Evolutionary conservation across 805 yeast genomes (phyloP).

Genomic region (Diddensiella santjacobensis): DNA sequence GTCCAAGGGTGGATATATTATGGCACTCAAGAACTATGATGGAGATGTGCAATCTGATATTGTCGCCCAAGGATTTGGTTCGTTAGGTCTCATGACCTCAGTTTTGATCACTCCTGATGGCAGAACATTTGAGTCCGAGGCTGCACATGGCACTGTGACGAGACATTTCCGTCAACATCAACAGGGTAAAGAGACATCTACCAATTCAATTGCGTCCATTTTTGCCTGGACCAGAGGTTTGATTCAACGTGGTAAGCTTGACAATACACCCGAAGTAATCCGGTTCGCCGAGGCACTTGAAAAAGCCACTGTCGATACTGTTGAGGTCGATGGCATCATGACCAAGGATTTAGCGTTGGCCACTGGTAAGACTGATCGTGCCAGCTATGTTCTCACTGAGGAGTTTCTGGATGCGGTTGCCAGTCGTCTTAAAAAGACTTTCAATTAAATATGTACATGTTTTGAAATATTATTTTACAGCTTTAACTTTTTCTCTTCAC

Average conservation of each 20-base stretch:
- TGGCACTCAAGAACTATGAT: slow-evolving; percentile 96
- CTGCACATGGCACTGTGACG: slow-evolving; percentile 99
- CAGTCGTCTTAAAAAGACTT: slow-evolving; percentile 46
- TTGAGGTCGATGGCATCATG: slow-evolving; percentile 79
- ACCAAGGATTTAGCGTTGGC: slow-evolving; percentile 94
- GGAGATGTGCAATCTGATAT: slow-evolving; percentile 97
- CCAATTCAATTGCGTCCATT: slow-evolving; percentile 95
- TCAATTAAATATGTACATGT: background rate
- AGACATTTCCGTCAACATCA: slow-evolving; percentile 96
- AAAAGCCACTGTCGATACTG: slow-evolving; percentile 82
- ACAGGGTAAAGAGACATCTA: slow-evolving; percentile 94
- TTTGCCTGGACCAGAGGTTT: slow-evolving; percentile 97
- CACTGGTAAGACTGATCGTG: slow-evolving; percentile 78
- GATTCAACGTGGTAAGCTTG: slow-evolving; percentile 87
- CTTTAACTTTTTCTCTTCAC: background rate
- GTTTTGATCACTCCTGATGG: slow-evolving; percentile 97
- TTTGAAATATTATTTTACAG: too few species aligned
- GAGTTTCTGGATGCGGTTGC: slow-evolving; percentile 86
- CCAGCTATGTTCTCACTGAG: slow-evolving; percentile 81
- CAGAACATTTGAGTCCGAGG: slow-evolving; percentile 91
- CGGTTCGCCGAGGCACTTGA: slow-evolving; percentile 77
- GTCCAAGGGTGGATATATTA: slow-evolving; percentile 89
- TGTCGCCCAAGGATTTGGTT: slow-evolving; percentile 97
- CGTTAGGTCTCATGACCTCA: slow-evolving; percentile 95
- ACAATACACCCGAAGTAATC: slow-evolving; percentile 78